These are phyloP conservation scores for Sclerotinia glacialis DNA, from an alignment of 2,329 filamentous ascomycete species.

Conservation along the genomic window DNA sequence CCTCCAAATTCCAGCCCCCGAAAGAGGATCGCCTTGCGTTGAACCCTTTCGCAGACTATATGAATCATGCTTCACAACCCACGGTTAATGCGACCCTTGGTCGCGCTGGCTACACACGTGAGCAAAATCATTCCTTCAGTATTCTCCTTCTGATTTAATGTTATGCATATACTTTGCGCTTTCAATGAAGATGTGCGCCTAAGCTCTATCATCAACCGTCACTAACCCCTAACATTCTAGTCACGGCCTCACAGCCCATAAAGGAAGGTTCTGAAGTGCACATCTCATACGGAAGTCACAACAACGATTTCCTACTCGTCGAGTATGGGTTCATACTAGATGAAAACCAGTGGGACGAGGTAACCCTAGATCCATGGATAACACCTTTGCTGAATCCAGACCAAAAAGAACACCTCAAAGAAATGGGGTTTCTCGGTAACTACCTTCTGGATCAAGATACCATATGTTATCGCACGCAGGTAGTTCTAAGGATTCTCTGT, in stretches of 20 bases:
- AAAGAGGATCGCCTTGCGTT: slow-evolving; percentile 63
- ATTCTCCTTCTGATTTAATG: background rate
- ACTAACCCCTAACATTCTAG: background rate
- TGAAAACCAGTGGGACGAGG: slow-evolving; percentile 36
- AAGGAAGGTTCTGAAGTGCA: slow-evolving; percentile 61
- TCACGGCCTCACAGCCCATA: slow-evolving; percentile 53
- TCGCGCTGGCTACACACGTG: slow-evolving; percentile 48
- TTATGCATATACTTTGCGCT: background rate
- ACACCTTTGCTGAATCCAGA: slow-evolving; percentile 29
- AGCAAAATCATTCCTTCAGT: background rate
- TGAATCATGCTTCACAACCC: slow-evolving; percentile 51
- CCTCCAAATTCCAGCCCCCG: slow-evolving; percentile 44
- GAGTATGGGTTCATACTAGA: slow-evolving; percentile 52
- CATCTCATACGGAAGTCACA: slow-evolving; percentile 67
- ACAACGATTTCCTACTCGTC: slow-evolving; percentile 68
- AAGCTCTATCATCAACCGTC: background rate
- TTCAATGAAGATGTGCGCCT: background rate
- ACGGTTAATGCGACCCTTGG: slow-evolving; percentile 50
- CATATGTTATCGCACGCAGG: slow-evolving; percentile 56
- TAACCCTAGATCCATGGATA: slow-evolving; percentile 36
- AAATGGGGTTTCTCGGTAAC: slow-evolving; percentile 48
- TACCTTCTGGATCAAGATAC: slow-evolving; percentile 51
- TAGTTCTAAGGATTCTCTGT: slow-evolving; percentile 47
- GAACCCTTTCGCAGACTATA: slow-evolving; percentile 70
- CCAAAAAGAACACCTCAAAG: slow-evolving; percentile 45